phyloP scores from a whole-genome alignment of 306 rosid species.

The Vigna hirtella region DNA sequence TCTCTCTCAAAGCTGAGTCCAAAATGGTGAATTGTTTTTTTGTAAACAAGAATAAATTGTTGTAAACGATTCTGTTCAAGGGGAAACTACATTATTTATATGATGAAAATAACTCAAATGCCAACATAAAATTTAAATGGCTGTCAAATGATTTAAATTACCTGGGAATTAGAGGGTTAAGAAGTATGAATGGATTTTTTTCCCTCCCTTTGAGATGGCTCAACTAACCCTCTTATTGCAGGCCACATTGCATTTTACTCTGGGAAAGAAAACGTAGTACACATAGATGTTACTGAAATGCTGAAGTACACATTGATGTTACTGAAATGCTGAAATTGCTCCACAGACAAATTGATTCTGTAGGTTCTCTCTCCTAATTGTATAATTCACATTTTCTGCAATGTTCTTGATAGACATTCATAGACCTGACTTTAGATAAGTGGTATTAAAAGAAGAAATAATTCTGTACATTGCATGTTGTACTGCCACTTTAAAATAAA shows the following conservation, averaged over 20 bases:
- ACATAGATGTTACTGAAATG: slow-evolving; percentile 64
- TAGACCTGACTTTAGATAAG: background rate
- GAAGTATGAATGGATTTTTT: background rate
- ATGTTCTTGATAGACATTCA: slow-evolving; percentile 3
- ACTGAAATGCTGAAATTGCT: slow-evolving; percentile 66
- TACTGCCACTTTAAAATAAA: background rate
- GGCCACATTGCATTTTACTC: slow-evolving; percentile 72
- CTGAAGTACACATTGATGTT: slow-evolving; percentile 65
- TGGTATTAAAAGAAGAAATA: background rate
- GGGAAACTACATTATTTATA: background rate
- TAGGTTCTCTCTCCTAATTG: slow-evolving; percentile 43
- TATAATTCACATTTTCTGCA: slow-evolving; percentile 45
- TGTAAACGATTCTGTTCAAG: background rate
- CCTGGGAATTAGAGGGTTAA: background rate
- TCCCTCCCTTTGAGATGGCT: slow-evolving; percentile 5
- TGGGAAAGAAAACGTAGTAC: slow-evolving; percentile 86
- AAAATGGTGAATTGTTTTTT: slow-evolving; percentile 58
- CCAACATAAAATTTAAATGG: background rate
- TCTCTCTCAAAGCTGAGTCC: slow-evolving; percentile 72
- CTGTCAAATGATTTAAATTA: slow-evolving; percentile 18
- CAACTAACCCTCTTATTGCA: slow-evolving; percentile 56
- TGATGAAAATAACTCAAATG: slow-evolving; percentile 18
- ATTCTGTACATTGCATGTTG: background rate
- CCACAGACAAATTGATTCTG: slow-evolving; percentile 43
- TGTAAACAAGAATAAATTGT: slow-evolving; percentile 32